Evolutionary conservation across 768 basidiomycete genomes (phyloP).

Genomic region (Boletus patriciae): DNA sequence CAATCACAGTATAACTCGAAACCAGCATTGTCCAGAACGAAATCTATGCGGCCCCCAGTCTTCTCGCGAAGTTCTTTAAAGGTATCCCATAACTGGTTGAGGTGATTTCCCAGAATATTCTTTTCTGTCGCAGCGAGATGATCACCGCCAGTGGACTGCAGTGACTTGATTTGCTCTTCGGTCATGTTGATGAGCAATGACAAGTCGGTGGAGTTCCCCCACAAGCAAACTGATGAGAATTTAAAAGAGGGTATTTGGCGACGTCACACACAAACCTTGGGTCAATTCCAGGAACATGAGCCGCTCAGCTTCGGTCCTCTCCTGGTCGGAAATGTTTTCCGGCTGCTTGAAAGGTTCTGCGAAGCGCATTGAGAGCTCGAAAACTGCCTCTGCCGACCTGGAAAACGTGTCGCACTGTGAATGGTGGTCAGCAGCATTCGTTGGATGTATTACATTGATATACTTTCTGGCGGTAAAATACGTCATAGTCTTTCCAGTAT

Average conservation of each 20-base stretch:
- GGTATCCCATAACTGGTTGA: constrained; percentile 68
- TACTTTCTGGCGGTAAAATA: constrained; percentile 93
- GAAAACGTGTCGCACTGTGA: constrained; percentile 90
- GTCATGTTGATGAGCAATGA: constrained; percentile 97
- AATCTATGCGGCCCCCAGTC: constrained; percentile 74
- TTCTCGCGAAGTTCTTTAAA: constrained; percentile 68
- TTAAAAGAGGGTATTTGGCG: not conserved
- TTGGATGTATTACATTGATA: constrained; percentile 1
- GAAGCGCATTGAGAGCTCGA: constrained; percentile 90
- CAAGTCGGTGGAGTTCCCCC: constrained; percentile 97
- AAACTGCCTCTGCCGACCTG: constrained; percentile 87
- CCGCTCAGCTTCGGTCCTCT: constrained; percentile 67
- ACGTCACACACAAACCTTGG: constrained; percentile 56
- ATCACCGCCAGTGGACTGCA: constrained; percentile 97
- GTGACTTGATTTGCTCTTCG: constrained; percentile 92
- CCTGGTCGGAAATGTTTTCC: constrained; percentile 49
- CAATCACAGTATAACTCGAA: constrained; percentile 84
- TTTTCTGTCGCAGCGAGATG: constrained; percentile 93
- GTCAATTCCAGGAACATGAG: constrained; percentile 92
- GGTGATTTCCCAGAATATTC: constrained; percentile 90
- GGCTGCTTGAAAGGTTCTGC: constrained; percentile 76
- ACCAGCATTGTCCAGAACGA: constrained; percentile 86
- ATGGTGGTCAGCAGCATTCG: constrained; percentile 7
- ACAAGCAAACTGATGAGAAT: constrained; percentile 71
- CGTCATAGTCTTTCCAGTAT: constrained; percentile 88